Conservation (phyloP, 768 basidiomycete genomes). For the Trametes villosa region DNA sequence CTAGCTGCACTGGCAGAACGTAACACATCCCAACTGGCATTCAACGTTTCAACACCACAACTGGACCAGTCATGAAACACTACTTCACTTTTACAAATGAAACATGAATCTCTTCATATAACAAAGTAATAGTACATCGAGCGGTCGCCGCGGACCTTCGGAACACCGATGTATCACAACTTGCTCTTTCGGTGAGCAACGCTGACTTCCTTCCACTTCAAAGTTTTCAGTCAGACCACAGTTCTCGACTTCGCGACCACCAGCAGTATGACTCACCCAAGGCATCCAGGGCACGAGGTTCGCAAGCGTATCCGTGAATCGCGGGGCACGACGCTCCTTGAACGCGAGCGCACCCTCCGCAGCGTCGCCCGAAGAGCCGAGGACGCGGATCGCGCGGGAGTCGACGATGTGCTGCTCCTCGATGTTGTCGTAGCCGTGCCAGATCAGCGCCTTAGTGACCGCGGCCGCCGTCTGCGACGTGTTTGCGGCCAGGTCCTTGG, state of each 20-base stretch:
- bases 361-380: conserved; percentile 46
- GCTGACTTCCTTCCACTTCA: conserved; percentile 45
- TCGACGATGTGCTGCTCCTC: conserved; percentile 61
- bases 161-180: conserved; percentile 33
- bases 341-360: conserved; percentile 54
- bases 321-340: conserved; percentile 49
- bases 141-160: background rate
- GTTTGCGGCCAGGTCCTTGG: conserved; percentile 53
- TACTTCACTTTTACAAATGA: too few relatives aligned
- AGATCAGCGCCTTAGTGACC: conserved; percentile 55
- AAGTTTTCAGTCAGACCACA: background rate
- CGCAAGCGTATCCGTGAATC: conserved; percentile 47
- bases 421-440: conserved; percentile 51
- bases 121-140: background rate
- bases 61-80: too few relatives aligned
- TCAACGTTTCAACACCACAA: too few relatives aligned
- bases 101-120: background rate
- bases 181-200: conserved; percentile 41
- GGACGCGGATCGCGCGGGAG: conserved; percentile 49
- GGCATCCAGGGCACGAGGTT: conserved; percentile 47
- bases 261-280: conserved; percentile 46
- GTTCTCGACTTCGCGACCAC: too few relatives aligned
- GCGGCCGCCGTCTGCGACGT: conserved; percentile 57
- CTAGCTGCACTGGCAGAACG: too few relatives aligned
- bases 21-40: too few relatives aligned